These are phyloP conservation scores for Ceriops tagal DNA, from an alignment of 345 rosid species.

Conservation along the genomic window DNA sequence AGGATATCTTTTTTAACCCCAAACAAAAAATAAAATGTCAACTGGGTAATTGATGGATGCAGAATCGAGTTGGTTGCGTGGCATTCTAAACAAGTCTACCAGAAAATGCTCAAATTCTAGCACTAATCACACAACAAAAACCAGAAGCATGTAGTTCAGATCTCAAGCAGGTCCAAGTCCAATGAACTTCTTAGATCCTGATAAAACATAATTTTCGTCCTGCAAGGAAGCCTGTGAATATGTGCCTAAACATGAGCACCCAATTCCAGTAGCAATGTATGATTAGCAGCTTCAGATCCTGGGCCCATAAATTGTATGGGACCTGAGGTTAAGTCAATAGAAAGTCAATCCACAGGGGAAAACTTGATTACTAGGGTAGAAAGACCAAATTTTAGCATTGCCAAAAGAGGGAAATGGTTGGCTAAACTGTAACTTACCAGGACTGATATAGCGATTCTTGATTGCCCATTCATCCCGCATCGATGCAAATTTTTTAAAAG, in stretches of 20 bases:
- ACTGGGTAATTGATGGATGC: not conserved
- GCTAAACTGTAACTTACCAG: conserved; percentile 55
- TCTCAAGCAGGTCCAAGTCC: not conserved
- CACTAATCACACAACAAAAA: not conserved
- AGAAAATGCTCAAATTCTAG: not conserved
- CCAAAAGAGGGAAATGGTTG: not conserved
- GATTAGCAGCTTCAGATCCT: conserved; percentile 52
- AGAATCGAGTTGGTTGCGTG: too few species aligned
- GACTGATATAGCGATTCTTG: conserved; percentile 75
- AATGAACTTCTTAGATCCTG: not conserved
- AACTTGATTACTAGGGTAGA: not conserved
- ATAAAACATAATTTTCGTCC: not conserved
- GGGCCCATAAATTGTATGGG: conserved; percentile 90
- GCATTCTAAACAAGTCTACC: not conserved
- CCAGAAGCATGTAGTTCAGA: not conserved
- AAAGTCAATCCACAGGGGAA: not conserved
- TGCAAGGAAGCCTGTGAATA: not conserved
- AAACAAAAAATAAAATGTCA: too few species aligned
- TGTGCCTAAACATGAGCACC: conserved; percentile 51
- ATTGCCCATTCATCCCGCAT: conserved; percentile 82
- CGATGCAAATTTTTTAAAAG: conserved; percentile 73
- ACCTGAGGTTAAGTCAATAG: conserved; percentile 36
- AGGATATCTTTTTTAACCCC: too few species aligned
- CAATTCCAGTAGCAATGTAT: conserved; percentile 71
- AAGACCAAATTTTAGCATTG: not conserved